Percentiles rank a stretch among this genome's conserved stretches.
These are phyloP conservation scores for Plasmodium knowlesi DNA, from an alignment of 169 alveolate species.

Conservation along the genomic window DNA sequence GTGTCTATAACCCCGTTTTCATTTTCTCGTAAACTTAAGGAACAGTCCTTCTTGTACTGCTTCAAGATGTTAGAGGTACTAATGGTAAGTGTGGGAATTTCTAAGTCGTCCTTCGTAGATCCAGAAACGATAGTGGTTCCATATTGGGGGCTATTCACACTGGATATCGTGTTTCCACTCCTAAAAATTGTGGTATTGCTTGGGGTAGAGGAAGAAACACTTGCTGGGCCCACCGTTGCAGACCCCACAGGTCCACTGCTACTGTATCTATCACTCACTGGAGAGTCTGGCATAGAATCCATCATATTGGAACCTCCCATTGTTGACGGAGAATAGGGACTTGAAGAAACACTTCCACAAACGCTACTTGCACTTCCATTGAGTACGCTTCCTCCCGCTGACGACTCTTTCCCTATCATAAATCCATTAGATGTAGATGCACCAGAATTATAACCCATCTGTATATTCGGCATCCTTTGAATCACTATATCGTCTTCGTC, in stretches of 20 bases:
- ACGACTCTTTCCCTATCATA: not conserved
- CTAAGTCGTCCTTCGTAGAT: constrained; percentile 59
- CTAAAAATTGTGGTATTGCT: constrained; percentile 27
- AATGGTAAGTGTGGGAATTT: constrained; percentile 61
- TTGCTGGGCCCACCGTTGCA: not conserved
- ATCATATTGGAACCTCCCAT: not conserved
- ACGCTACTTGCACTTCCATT: not conserved
- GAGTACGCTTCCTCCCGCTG: not conserved
- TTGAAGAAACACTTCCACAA: not conserved
- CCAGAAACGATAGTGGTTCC: constrained; percentile 43
- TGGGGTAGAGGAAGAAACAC: constrained; percentile 27
- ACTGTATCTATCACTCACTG: not conserved
- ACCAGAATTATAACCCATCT: no score
- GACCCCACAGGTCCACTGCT: not conserved
- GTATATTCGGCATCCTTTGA: constrained; percentile 25
- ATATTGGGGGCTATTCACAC: not conserved
- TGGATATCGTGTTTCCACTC: constrained; percentile 9
- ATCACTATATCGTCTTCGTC: constrained; percentile 83
- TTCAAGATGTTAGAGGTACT: constrained; percentile 41
- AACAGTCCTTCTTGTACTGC: constrained; percentile 90
- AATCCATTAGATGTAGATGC: not conserved
- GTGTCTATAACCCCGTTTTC: constrained; percentile 96
- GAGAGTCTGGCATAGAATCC: constrained; percentile 34
- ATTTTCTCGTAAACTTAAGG: constrained; percentile 93
- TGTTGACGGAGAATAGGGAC: not conserved